Percentiles rank a stretch among this genome's conserved stretches.
Evolutionary conservation across 331 rosid genomes (phyloP).

Genomic region (Stylosanthes scabra): DNA sequence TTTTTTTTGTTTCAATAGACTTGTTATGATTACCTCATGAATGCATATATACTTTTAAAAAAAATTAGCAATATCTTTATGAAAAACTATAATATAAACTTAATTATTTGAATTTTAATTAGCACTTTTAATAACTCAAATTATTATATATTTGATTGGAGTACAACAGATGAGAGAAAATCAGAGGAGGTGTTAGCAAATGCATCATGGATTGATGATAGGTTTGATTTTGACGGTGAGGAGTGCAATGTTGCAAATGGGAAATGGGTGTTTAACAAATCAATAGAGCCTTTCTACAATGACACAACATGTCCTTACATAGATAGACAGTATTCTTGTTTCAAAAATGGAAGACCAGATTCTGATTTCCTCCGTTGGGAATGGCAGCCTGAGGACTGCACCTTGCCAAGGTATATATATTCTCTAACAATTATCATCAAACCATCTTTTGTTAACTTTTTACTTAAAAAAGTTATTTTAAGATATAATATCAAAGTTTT

Average conservation of each 20-base stretch:
- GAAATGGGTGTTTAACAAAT: slow-evolving; percentile 84
- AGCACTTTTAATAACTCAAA: neutral
- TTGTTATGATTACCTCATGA: no score
- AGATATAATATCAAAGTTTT: no score
- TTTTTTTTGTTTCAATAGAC: no score
- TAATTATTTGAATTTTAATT: no score
- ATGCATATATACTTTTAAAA: no score
- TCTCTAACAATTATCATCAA: neutral
- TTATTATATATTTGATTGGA: neutral
- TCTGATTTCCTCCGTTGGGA: slow-evolving; percentile 87
- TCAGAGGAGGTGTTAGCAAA: slow-evolving; percentile 46
- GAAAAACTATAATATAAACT: no score
- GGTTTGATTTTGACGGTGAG: slow-evolving; percentile 87
- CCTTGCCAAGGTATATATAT: slow-evolving; percentile 63
- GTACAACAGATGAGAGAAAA: slow-evolving; percentile 47
- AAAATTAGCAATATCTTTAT: no score
- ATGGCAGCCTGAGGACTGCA: slow-evolving; percentile 96
- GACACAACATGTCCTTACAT: slow-evolving; percentile 86
- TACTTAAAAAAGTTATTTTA: no score
- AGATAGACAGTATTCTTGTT: slow-evolving; percentile 88
- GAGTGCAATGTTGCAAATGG: slow-evolving; percentile 90
- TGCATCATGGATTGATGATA: slow-evolving; percentile 66
- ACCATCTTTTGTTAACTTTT: no score
- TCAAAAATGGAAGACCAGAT: slow-evolving; percentile 79
- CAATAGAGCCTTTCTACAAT: slow-evolving; percentile 73